Evolutionary conservation across 805 yeast species (phyloP).

Genomic region (Saccharomycopsis selenospora): DNA sequence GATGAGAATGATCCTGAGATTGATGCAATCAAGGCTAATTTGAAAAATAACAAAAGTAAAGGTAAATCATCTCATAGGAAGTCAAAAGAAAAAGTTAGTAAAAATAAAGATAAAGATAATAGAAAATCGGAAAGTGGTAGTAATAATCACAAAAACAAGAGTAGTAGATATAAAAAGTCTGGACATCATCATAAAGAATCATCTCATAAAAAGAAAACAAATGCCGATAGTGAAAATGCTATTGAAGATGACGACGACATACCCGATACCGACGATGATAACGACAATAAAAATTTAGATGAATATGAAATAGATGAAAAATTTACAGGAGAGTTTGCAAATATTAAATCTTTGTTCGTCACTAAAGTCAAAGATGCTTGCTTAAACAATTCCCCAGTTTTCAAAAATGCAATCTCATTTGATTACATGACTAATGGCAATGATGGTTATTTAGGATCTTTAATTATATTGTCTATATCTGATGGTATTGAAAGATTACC

Average conservation of each 20-base stretch:
- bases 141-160: neutral
- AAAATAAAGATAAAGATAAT: too few species aligned
- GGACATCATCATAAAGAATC: neutral
- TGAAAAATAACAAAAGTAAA: too few species aligned
- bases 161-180: neutral
- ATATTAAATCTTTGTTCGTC: conserved; percentile 63
- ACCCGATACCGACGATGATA: conserved; percentile 17
- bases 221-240: conserved; percentile 6
- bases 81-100: too few species aligned
- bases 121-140: too few species aligned
- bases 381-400: neutral
- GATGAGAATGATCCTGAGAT: neutral
- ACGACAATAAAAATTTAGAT: conserved; percentile 22
- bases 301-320: conserved; percentile 24
- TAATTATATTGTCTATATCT: conserved; percentile 11
- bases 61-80: too few species aligned
- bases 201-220: neutral
- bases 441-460: conserved; percentile 11
- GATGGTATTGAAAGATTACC: conserved; percentile 13
- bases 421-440: conserved; percentile 9
- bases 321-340: conserved; percentile 80
- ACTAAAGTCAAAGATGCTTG: conserved; percentile 11
- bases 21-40: too few species aligned
- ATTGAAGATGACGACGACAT: neutral
- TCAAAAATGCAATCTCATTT: conserved; percentile 10